These are phyloP conservation scores for Butyriboletus loyo DNA, from an alignment of 768 basidiomycete species.

Conservation along the genomic window DNA sequence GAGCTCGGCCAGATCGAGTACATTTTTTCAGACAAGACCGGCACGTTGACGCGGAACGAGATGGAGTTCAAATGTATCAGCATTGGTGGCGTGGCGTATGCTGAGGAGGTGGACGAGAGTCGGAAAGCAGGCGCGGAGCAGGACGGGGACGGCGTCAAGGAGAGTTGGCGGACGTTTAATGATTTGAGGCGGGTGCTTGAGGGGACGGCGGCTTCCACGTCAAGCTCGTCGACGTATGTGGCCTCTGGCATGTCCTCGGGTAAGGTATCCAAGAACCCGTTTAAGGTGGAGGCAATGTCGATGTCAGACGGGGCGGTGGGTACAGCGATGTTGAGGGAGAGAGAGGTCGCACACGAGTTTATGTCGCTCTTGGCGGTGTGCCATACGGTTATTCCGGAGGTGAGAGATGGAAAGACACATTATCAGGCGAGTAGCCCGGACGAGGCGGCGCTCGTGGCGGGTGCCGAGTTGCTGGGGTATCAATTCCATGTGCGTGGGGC, in stretches of 20 bases:
- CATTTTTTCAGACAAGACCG: slow-evolving; percentile 93
- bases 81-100: slow-evolving; percentile 85
- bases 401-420: slow-evolving; percentile 81
- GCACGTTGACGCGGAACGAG: slow-evolving; percentile 94
- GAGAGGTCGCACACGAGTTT: slow-evolving; percentile 64
- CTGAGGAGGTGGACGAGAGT: slow-evolving; percentile 86
- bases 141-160: slow-evolving; percentile 37
- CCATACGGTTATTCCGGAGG: slow-evolving; percentile 97
- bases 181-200: slow-evolving; percentile 61
- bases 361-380: slow-evolving; percentile 88
- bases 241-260: neutral
- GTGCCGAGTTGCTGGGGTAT: slow-evolving; percentile 89
- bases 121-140: slow-evolving; percentile 57
- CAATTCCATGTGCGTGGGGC: slow-evolving; percentile 78
- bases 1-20: slow-evolving; percentile 98
- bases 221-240: neutral
- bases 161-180: slow-evolving; percentile 77
- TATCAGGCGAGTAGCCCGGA: slow-evolving; percentile 98
- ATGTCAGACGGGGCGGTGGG: neutral
- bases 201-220: slow-evolving; percentile 20
- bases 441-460: slow-evolving; percentile 92
- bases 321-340: slow-evolving; percentile 29
- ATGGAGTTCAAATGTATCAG: slow-evolving; percentile 96
- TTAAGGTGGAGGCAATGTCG: slow-evolving; percentile 38
- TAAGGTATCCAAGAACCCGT: slow-evolving; percentile 48